A percentile compares a stretch with the other conserved stretches of the same genome.
Evolutionary conservation across 345 rosid genomes (phyloP).

Genomic region (Brassica cretica): DNA sequence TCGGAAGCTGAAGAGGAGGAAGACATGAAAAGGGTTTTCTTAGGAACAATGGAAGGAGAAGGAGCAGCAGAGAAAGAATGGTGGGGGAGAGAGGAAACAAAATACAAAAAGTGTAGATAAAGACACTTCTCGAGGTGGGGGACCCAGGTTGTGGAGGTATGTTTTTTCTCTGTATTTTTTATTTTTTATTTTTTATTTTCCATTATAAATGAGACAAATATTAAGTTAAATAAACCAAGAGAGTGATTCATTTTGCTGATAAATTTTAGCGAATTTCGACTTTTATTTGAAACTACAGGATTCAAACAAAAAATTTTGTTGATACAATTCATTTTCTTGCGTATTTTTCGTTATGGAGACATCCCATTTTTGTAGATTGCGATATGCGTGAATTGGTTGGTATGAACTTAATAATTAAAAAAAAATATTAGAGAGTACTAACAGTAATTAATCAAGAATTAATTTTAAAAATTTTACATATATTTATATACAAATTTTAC

Average conservation of each 20-base stretch:
- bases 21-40: constrained; percentile 39
- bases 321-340: not conserved
- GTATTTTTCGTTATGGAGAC: no score
- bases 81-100: constrained; percentile 45
- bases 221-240: not conserved
- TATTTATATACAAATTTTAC: no score
- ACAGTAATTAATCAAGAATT: no score
- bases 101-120: constrained; percentile 69
- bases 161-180: not conserved
- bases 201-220: not conserved
- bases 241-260: not conserved
- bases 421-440: no score
- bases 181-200: not conserved
- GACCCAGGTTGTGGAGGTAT: constrained; percentile 50
- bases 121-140: constrained; percentile 56
- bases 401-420: no score
- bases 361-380: no score
- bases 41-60: constrained; percentile 15
- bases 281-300: no score
- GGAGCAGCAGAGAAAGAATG: constrained; percentile 29
- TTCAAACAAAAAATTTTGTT: not conserved
- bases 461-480: no score
- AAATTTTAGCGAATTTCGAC: not conserved
- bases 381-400: no score
- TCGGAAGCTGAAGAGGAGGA: constrained; percentile 40